Percentiles rank a stretch among this genome's conserved stretches.
Evolutionary conservation across 306 rosid species (phyloP).

Genomic region (Gastrolobium bilobum): DNA sequence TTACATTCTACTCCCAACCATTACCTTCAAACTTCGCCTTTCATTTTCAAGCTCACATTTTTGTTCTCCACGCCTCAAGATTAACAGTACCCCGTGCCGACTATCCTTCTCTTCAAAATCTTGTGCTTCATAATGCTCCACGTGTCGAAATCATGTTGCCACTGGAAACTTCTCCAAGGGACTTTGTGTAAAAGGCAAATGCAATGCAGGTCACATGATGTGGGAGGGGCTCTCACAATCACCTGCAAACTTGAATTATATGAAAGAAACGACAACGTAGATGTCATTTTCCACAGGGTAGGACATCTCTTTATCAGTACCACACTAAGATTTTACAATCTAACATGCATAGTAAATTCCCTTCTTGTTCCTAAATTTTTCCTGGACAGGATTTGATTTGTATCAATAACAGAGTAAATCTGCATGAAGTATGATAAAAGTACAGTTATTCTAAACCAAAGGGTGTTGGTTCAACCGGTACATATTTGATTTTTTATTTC

Average conservation of each 20-base stretch:
- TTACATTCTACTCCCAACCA: not conserved
- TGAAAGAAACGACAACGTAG: conserved; percentile 43
- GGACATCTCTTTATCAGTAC: conserved; percentile 19
- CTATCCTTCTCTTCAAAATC: conserved; percentile 23
- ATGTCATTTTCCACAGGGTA: conserved; percentile 39
- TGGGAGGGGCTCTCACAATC: conserved; percentile 35
- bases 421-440: no score
- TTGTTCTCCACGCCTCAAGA: conserved; percentile 41
- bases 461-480: no score
- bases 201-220: not conserved
- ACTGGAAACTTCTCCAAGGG: conserved; percentile 23
- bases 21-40: conserved; percentile 17
- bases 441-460: no score
- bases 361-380: not conserved
- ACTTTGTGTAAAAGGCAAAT: not conserved
- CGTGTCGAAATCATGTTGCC: conserved; percentile 2
- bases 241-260: conserved; percentile 14
- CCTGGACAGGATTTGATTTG: conserved; percentile 25
- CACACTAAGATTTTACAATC: conserved; percentile 9
- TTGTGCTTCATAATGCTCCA: conserved; percentile 26
- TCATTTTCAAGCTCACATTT: conserved; percentile 46
- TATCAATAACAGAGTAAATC: not conserved
- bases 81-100: conserved; percentile 51
- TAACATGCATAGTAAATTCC: conserved; percentile 10
- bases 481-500: no score